Conservation (phyloP, 1,139 yeast genomes). For the Debaryomyces psychrophilus region DNA sequence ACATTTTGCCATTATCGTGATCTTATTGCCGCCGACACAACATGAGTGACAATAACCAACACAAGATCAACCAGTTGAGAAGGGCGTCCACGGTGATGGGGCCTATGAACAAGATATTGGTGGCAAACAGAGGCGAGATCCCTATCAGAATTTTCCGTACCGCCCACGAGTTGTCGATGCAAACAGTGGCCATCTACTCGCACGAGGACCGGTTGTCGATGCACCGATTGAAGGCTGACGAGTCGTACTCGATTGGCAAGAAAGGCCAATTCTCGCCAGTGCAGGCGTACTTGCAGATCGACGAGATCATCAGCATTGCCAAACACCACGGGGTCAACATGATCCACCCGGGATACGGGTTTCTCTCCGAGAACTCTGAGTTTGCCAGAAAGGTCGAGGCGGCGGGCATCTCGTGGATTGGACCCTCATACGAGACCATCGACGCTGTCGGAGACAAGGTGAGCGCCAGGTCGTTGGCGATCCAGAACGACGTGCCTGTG, state of each 20-base stretch:
- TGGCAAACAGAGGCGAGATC: slow-evolving; percentile 96
- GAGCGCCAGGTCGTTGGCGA: slow-evolving; percentile 87
- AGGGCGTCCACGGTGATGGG: slow-evolving; percentile 65
- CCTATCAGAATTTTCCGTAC: slow-evolving; percentile 91
- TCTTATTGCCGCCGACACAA: background rate
- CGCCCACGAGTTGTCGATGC: slow-evolving; percentile 97
- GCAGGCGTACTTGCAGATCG: slow-evolving; percentile 93
- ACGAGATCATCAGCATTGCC: slow-evolving; percentile 91
- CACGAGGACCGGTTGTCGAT: slow-evolving; percentile 94
- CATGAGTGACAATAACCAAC: slow-evolving; percentile 5
- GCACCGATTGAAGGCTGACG: slow-evolving; percentile 94
- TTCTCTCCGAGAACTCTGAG: slow-evolving; percentile 90
- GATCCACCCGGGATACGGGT: slow-evolving; percentile 99
- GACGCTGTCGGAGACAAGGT: slow-evolving; percentile 99
- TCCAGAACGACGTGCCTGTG: slow-evolving; percentile 79
- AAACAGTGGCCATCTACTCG: slow-evolving; percentile 95
- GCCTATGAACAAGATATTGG: slow-evolving; percentile 73
- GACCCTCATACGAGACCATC: slow-evolving; percentile 86
- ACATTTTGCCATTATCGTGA: background rate
- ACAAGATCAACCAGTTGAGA: slow-evolving; percentile 55
- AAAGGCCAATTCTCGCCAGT: slow-evolving; percentile 93
- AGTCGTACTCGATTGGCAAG: slow-evolving; percentile 88
- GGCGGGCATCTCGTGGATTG: slow-evolving; percentile 94
- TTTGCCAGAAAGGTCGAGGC: slow-evolving; percentile 91
- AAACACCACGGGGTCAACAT: slow-evolving; percentile 84